Base-by-base conservation (phyloP, 176 grass and related monocot genomes). In the Poa annua region DNA sequence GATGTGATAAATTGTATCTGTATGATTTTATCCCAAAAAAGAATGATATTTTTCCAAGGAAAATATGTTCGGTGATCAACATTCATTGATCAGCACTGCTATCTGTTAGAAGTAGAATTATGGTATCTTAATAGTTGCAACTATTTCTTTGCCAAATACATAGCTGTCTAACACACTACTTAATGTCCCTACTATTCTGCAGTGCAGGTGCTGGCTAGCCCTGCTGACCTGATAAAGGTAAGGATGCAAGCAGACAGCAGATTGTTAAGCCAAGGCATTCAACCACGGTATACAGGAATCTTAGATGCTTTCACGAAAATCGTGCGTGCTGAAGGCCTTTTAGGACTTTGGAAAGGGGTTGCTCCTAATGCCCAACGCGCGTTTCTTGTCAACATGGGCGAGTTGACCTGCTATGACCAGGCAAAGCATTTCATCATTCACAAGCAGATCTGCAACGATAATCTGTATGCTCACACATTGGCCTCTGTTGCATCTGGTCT, bases 351-450 rank as follows among this genome's bases (percentile, higher is more conserved):
- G 92, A 86, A 84, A 42, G 94, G 89, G 0, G 80, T 94, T 80
- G 74, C 66, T 77, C 94, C 94, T 45, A 97, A 97, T 68, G 88
- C 92, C 15, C 94, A 94, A 22, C 35, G 94, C 39, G 91, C 94
- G n/a, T 97, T 97, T 87, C 84, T 97, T 48, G 92, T 97, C 67
- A 94, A 97, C 69, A 92, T 94, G 88, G 94, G 94, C 25, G 94
- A 97, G 84, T 81, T 94, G 69, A 88, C 92, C 7, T 88, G 85
- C 88, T 94, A 97, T 19, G 89, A 97, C 79, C 94, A 97, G 51
- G 88, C 92, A 73, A 97, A 94, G 80, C 85, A 87, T 77, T 80
- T 92, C 39, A 92, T 94, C 74, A 88, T 97, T 29, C 20, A 14
- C 66, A 88, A 85, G 79, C 50, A 90, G 67, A 88, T 94, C 45